A percentile compares a stretch with the other conserved stretches of the same genome.
Conservation (phyloP, 768 basidiomycete genomes). For the Fomitopsis pulvina region DNA sequence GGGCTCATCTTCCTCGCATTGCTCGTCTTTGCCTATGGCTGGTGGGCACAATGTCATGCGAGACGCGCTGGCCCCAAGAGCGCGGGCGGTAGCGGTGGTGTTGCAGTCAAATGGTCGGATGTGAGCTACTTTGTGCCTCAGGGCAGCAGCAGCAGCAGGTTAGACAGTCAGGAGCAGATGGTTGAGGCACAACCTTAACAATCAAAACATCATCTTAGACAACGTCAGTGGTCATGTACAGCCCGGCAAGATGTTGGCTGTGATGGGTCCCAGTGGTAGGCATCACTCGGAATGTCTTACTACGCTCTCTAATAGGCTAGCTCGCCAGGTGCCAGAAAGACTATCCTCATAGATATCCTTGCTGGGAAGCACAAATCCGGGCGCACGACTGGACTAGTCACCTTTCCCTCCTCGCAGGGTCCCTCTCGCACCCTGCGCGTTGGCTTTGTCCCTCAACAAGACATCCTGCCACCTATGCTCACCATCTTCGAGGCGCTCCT, state of each 20-base stretch:
- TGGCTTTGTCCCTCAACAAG: slow-evolving; percentile 85
- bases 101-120: slow-evolving; percentile 60
- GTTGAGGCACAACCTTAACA: slow-evolving; percentile 18
- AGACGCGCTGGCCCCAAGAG: slow-evolving; percentile 29
- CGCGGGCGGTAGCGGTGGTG: slow-evolving; percentile 39
- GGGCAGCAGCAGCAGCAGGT: background rate
- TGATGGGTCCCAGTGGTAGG: slow-evolving; percentile 83
- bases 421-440: slow-evolving; percentile 52
- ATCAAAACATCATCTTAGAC: slow-evolving; percentile 65
- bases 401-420: slow-evolving; percentile 31
- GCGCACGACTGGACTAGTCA: slow-evolving; percentile 53
- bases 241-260: slow-evolving; percentile 84
- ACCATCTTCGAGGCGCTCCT: slow-evolving; percentile 57
- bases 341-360: slow-evolving; percentile 85
- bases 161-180: slow-evolving; percentile 8
- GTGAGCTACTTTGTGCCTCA: slow-evolving; percentile 59
- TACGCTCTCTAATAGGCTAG: background rate
- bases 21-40: slow-evolving; percentile 55
- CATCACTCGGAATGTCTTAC: background rate
- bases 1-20: slow-evolving; percentile 52
- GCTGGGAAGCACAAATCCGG: slow-evolving; percentile 81
- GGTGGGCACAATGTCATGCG: slow-evolving; percentile 56
- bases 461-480: slow-evolving; percentile 65
- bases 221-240: slow-evolving; percentile 61
- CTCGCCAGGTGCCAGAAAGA: slow-evolving; percentile 71